Base-by-base conservation (phyloP, 2,329 filamentous ascomycete species). In the Hortaea werneckii region DNA sequence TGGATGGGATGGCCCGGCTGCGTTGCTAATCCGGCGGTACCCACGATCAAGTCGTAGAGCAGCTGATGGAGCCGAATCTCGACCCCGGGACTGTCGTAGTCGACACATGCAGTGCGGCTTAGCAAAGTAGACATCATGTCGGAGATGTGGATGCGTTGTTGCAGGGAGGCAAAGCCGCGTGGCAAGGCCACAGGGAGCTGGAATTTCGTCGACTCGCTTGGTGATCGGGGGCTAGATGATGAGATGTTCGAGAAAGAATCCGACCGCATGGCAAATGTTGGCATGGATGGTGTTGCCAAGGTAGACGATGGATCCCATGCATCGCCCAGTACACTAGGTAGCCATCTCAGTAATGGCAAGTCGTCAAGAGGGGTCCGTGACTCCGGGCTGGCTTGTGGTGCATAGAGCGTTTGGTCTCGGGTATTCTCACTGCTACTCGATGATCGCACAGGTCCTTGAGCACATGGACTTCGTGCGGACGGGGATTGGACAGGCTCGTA, bases 71-170 rank as follows among this genome's bases (percentile, higher is more conserved):
- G 43, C 12, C 60, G 48, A 28, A 50, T 42, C 41, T 61, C 58
- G 5, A 58, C 54, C 1, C 60, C 60, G 11, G 53, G 54, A 49
- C 58, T 61, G 10, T 41, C 56, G 40, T 59, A 62, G 46, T 62
- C 59, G 41, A 63, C 58, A 45, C 60, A 63, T 12, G 60, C 60
- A 7, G 58, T 62, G 7, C 59, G 55, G 37, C 58, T 58, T 28
- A 63, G 43, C 5, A 62, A 50, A 5, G 51, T 50, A 12, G 60
- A 48, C 40, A 60, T 55, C 5, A 52, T 47, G n/a, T 57, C 53
- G 1, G 58, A 57, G 5, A 63, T 50, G 5, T 45, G 40, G 20
- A 61, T 52, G 5, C 53, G 48, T 27, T 56, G 50, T 39, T 60
- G 58, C 5, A 63, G 52, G 3, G 45, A 48, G 7, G 55, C 51